These are phyloP conservation scores for Musa acuminata DNA, from an alignment of 176 grass and related monocot genomes.

Conservation along the genomic window DNA sequence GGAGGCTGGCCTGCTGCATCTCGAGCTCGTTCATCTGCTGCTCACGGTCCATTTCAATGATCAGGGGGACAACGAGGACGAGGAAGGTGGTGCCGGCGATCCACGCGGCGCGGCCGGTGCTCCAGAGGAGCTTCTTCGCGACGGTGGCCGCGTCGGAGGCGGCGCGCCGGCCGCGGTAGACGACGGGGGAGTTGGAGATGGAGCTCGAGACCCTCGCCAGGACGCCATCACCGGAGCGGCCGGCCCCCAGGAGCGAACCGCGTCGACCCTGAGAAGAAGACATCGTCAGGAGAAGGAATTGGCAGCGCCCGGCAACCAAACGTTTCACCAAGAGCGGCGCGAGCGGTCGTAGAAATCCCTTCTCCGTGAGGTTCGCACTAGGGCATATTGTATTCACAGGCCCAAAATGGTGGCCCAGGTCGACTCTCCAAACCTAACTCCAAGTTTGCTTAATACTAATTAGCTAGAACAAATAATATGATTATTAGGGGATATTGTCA, in stretches of 20 bases:
- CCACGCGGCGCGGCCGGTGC: conserved; percentile 1
- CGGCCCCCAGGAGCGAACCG: background rate
- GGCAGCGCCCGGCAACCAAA: background rate
- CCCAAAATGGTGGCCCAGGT: too few relatives aligned
- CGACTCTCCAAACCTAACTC: too few relatives aligned
- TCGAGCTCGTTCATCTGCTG: conserved; percentile 19
- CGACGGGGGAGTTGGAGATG: conserved; percentile 1
- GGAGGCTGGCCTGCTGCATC: conserved; percentile 17
- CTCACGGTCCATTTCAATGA: conserved; percentile 19
- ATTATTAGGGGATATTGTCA: too few relatives aligned
- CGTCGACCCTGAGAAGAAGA: conserved; percentile 4
- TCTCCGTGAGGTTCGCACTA: too few relatives aligned
- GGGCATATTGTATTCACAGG: too few relatives aligned
- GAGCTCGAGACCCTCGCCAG: background rate
- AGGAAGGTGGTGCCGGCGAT: conserved; percentile 7
- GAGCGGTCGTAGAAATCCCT: too few relatives aligned
- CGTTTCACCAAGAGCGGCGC: too few relatives aligned
- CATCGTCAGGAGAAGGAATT: background rate
- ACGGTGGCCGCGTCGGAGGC: conserved; percentile 8
- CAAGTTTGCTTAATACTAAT: too few relatives aligned
- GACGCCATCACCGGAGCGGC: background rate
- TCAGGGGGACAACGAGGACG: conserved; percentile 7
- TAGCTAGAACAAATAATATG: too few relatives aligned
- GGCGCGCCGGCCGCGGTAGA: background rate
- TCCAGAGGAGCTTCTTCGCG: conserved; percentile 8